A percentile compares a stretch with the other conserved stretches of the same genome.
Evolutionary conservation across 208 protist genomes (phyloP).

Genomic region (Vickermania ingenoplastis): DNA sequence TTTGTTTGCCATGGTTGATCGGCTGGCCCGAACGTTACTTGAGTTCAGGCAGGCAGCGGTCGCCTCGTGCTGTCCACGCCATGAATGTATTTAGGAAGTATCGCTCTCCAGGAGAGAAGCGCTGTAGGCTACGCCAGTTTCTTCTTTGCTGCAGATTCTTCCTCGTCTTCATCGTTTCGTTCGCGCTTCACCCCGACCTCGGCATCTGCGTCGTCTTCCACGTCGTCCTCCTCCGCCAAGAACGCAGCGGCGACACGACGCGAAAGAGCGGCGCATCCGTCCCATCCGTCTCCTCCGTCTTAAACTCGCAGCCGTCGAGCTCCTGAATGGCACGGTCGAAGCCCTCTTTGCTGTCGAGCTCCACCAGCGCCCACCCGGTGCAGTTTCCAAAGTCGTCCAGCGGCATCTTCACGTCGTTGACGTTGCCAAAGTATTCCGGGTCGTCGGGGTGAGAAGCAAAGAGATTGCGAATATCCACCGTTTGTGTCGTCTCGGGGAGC

Average conservation of each 20-base stretch:
- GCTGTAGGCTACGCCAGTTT: no score
- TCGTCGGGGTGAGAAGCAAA: conserved; percentile 37
- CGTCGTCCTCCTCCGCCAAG: conserved; percentile 60
- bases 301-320: conserved; percentile 41
- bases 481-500: conserved; percentile 46
- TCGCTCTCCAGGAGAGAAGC: no score
- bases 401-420: conserved; percentile 57
- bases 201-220: conserved; percentile 11
- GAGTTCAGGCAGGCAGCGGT: no score
- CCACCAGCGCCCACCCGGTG: conserved; percentile 70
- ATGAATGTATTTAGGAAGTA: no score
- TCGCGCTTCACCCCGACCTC: no score
- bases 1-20: no score
- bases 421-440: conserved; percentile 44
- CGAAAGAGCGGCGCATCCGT: conserved; percentile 4
- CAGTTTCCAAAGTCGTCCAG: conserved; percentile 61
- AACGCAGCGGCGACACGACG: conserved; percentile 52
- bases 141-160: no score
- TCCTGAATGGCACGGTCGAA: conserved; percentile 51
- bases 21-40: no score
- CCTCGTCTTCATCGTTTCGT: no score
- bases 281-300: conserved; percentile 11
- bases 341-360: conserved; percentile 43
- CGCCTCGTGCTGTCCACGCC: no score
- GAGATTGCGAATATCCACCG: conserved; percentile 52